These are phyloP conservation scores for Pelagophyceae sp. DNA, from an alignment of 352 stramenopile species.

Conservation along the genomic window DNA sequence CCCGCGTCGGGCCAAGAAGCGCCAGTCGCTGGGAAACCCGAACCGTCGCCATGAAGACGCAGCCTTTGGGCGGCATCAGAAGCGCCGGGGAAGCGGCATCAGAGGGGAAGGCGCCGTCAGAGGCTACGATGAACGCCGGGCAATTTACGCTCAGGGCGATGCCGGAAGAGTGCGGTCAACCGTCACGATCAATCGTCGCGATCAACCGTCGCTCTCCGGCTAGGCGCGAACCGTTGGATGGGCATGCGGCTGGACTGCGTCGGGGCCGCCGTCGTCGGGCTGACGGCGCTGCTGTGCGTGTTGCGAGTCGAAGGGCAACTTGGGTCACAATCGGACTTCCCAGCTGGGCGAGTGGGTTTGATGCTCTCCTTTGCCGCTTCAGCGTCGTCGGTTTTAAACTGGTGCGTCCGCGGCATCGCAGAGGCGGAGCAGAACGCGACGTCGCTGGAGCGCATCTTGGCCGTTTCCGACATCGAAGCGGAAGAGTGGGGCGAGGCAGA, in stretches of 20 bases:
- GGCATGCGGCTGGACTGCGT: constrained; percentile 51
- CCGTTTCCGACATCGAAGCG: constrained; percentile 45
- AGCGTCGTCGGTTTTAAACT: constrained; percentile 49
- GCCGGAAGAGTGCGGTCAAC: too few relatives aligned
- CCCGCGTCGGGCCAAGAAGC: too few relatives aligned
- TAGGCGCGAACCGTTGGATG: constrained; percentile 50
- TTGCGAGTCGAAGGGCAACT: constrained; percentile 36
- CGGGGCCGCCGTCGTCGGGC: constrained; percentile 38
- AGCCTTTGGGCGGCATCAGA: too few relatives aligned
- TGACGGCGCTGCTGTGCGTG: constrained; percentile 41
- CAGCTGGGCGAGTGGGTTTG: constrained; percentile 45
- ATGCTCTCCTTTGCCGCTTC: constrained; percentile 57
- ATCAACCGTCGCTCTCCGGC: constrained; percentile 57
- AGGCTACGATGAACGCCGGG: too few relatives aligned
- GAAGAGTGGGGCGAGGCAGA: constrained; percentile 21
- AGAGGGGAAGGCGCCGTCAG: too few relatives aligned
- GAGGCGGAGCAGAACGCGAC: constrained; percentile 77
- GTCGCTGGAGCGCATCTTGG: constrained; percentile 48
- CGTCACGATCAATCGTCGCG: too few relatives aligned
- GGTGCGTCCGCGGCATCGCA: constrained; percentile 22
- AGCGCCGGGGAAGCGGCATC: too few relatives aligned
- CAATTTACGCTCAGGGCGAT: too few relatives aligned
- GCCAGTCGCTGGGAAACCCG: too few relatives aligned
- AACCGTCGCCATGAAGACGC: too few relatives aligned
- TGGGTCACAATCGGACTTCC: background rate